Evolutionary conservation across 805 yeast genomes (phyloP), one percentile per base, ranked within the genome.

Genomic region (Metschnikowia dekortorum): DNA sequence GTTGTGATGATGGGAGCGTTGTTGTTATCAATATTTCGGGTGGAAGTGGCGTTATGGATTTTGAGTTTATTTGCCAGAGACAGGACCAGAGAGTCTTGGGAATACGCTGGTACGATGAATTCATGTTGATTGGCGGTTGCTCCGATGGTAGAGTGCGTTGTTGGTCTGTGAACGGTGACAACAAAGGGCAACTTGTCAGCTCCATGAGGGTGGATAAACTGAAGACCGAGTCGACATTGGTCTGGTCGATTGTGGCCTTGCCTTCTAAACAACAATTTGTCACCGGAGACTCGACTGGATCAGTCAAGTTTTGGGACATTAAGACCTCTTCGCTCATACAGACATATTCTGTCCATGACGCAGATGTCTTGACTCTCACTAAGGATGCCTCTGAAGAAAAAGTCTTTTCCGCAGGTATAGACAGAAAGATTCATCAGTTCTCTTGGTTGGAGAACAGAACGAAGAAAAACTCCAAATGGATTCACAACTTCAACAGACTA

Each of bases 241-340:
- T 94, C 7, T 94, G 99, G 99, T 77, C 89, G 34, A 83, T 94
- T 1, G 59, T 77, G 41, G 83, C 83, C 32, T 70, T 91, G 51
- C 82, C 85, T 5, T 64, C 73, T 39, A 78, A 79, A 45, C 75
- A 81, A 48, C 96, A 89, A 65, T 78, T 94, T 51, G 95, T 89
- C n/a, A 83, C 90, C 53, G 99, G 98, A 48, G 99, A 94, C 70
- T 90, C 97, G 6, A 92, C 97, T 1, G 99, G 99, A 1, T 78
- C 87, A 8, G 81, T 94, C 47, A 92, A 92, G 67, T 79, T 94
- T 56, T 94, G 99, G 99, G 96, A 92, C 61, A 74, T 85, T 54
- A 78, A 80, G 44, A 84, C 81, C 57, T 83, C 83, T 57, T 84
- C 96, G 1, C 71, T 94, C 52, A 74, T 82, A 46, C 98, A 92